Evolutionary conservation across 768 basidiomycete species (phyloP), one percentile per base, ranked within the genome.

Genomic region (Russula earlei): DNA sequence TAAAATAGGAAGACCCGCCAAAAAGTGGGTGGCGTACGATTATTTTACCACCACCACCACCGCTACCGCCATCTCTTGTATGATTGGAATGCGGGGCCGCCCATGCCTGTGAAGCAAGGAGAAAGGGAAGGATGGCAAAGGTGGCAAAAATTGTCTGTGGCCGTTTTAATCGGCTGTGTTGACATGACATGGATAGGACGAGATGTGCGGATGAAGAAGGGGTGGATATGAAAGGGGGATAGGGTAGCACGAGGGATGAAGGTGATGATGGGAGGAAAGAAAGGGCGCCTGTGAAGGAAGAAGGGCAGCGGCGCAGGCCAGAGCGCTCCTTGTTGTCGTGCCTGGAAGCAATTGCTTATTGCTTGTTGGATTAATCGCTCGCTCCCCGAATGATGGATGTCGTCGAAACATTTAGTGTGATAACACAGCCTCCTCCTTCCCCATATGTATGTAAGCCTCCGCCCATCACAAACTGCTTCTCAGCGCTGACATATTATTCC

Each of bases 111-210:
- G 51, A 24, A 1, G 31, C 31, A 37, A 56, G 42, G 37, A 48
- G 20, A 36, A 58, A 31, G 33, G n/a, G 22, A 24, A 42, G 43
- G 25, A 29, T 14, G 14, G 37, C 25, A 11, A 50, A 37, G 34
- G 49, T 34, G 17, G 25, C 25, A 9, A 47, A 4, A 20, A 42
- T 25, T 19, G 33, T 20, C 17, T 27, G 41, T 5, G 33, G 54
- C 40, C 4, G 17, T n/a, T 15, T 33, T 48, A 27, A 12, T 36
- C 25, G 17, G 27, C 8, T 19, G 24, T 41, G 20, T 37, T 33
- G 50, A 52, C 59, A 60, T 58, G 44, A 52, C 59, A 60, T 60
- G 50, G 55, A 37, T 45, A 52, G 7, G 17, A 27, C 0, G 24
- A 7, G 27, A 29, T 22, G 20, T 44, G 22, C 58, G 31, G 19